Percentiles rank a stretch among this genome's conserved stretches.
Conservation (phyloP, 1,284 basidiomycete genomes). For the Trichosporon coremiiforme region DNA sequence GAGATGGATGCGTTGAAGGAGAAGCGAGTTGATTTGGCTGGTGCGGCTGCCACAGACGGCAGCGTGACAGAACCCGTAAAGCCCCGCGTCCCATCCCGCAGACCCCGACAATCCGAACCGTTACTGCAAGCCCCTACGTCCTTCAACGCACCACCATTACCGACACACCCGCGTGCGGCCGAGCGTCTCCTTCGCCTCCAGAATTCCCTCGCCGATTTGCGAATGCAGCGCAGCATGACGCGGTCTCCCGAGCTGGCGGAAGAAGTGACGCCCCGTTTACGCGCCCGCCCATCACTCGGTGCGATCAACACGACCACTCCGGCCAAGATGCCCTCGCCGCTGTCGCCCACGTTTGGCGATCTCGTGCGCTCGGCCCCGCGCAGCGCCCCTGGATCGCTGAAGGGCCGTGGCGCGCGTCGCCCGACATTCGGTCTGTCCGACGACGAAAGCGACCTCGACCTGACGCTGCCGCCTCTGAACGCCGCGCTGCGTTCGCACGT, state of each 20-base stretch:
- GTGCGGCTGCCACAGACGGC: slow-evolving; percentile 2
- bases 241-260: not conserved
- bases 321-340: slow-evolving; percentile 12
- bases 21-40: not conserved
- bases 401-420: not conserved
- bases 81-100: slow-evolving; percentile 15
- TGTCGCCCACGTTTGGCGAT: slow-evolving; percentile 29
- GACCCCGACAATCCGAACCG: slow-evolving; percentile 11
- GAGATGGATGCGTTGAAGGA: slow-evolving; percentile 9
- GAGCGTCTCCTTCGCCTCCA: slow-evolving; percentile 31
- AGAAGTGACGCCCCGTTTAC: not conserved
- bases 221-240: slow-evolving; percentile 28
- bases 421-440: slow-evolving; percentile 23
- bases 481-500: slow-evolving; percentile 41
- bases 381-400: slow-evolving; percentile 14
- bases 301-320: not conserved
- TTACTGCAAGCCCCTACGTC: not conserved
- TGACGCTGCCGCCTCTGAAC: slow-evolving; percentile 36
- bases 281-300: slow-evolving; percentile 9
- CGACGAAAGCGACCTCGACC: slow-evolving; percentile 48
- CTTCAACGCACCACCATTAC: slow-evolving; percentile 12
- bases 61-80: slow-evolving; percentile 15
- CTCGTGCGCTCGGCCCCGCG: slow-evolving; percentile 24
- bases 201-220: slow-evolving; percentile 31
- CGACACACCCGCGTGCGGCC: slow-evolving; percentile 23